These are phyloP conservation scores for Calonectria hongkongensis DNA, from an alignment of 2,329 filamentous ascomycete species.

Conservation along the genomic window DNA sequence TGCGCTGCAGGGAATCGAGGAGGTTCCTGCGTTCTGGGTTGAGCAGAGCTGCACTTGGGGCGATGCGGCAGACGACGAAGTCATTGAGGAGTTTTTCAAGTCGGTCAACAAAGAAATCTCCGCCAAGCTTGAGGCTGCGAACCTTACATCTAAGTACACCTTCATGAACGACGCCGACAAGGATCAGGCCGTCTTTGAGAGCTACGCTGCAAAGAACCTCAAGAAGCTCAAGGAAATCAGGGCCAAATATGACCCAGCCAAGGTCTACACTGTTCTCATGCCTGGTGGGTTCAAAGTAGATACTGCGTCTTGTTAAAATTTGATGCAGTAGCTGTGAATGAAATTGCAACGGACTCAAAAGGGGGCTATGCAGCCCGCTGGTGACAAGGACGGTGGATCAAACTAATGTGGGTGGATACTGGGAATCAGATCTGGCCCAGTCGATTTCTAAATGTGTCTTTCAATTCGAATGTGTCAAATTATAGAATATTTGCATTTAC, in stretches of 20 bases:
- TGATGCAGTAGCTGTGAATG: too few species aligned
- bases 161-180: background rate
- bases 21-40: background rate
- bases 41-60: constrained; percentile 4
- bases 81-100: background rate
- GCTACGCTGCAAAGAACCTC: background rate
- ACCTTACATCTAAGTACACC: background rate
- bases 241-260: background rate
- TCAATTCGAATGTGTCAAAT: too few species aligned
- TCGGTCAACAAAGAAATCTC: background rate
- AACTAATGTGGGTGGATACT: too few species aligned
- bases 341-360: too few species aligned
- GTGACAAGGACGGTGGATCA: too few species aligned
- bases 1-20: background rate
- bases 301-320: background rate
- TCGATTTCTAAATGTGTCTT: too few species aligned
- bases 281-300: constrained; percentile 2
- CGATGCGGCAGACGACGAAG: background rate
- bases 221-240: background rate
- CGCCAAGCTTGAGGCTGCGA: background rate
- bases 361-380: too few species aligned
- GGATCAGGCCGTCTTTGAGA: background rate
- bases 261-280: background rate
- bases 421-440: too few species aligned
- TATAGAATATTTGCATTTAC: too few species aligned